Evolutionary conservation across 768 basidiomycete species (phyloP).

Genomic region (Tricholoma flavovirens): DNA sequence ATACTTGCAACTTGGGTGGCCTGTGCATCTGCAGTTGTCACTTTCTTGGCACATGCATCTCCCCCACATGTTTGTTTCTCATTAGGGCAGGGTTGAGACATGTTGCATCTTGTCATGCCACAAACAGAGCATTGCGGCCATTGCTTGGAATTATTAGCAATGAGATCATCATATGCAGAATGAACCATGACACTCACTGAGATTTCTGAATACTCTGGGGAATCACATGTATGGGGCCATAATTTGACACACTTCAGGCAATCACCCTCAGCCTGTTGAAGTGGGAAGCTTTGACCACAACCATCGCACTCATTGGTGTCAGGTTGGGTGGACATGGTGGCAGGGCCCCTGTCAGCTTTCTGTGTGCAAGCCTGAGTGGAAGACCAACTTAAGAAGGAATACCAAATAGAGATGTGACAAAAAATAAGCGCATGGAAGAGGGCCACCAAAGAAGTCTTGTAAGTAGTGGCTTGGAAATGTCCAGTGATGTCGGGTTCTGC

Average conservation of each 20-base stretch:
- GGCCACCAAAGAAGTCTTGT: neutral
- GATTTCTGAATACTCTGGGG: neutral
- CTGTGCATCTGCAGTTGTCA: neutral
- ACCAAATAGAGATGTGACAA: neutral
- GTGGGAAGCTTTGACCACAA: neutral
- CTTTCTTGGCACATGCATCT: neutral
- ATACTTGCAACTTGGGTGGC: neutral
- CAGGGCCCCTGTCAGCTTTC: neutral
- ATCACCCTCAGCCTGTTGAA: neutral
- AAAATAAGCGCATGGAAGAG: neutral
- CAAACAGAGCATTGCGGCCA: neutral
- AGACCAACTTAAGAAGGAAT: neutral
- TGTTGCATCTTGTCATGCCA: neutral
- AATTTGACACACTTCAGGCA: neutral
- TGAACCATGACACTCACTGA: neutral
- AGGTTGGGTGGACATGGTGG: neutral
- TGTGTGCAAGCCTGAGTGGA: neutral
- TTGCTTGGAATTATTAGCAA: neutral
- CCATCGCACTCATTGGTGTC: neutral
- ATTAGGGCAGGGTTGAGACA: neutral
- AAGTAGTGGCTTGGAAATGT: neutral
- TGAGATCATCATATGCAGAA: neutral
- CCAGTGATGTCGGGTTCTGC: neutral
- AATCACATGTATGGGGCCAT: neutral
- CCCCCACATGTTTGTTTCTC: neutral